These are phyloP conservation scores for Eucalyptus pauciflora DNA, from an alignment of 345 rosid species.

Conservation along the genomic window DNA sequence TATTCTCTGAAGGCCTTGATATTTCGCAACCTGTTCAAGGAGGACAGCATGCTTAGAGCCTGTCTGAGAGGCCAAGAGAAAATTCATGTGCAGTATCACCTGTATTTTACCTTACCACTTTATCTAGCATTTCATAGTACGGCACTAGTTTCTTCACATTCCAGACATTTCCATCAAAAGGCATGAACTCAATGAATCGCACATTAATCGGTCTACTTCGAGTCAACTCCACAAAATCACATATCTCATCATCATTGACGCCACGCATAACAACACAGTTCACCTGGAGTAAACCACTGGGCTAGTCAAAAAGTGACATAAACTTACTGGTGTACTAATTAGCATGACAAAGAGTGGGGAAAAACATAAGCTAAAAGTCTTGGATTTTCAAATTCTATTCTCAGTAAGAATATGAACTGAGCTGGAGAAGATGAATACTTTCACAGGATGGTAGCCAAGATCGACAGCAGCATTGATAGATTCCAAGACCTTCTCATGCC, in stretches of 20 bases:
- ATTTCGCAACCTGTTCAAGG: slow-evolving; percentile 33
- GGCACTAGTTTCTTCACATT: slow-evolving; percentile 80
- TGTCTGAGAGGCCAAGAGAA: not conserved
- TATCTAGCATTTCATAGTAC: slow-evolving; percentile 73
- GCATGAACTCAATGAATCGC: slow-evolving; percentile 99
- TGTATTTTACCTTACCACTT: slow-evolving; percentile 79
- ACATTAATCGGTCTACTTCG: slow-evolving; percentile 69
- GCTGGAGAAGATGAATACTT: slow-evolving; percentile 23
- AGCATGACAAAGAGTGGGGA: not conserved
- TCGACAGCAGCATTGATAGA: slow-evolving; percentile 71
- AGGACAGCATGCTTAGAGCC: not conserved
- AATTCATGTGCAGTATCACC: slow-evolving; percentile 2
- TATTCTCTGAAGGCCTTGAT: slow-evolving; percentile 44
- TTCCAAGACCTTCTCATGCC: slow-evolving; percentile 66
- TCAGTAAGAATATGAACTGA: not conserved
- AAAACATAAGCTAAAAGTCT: not conserved
- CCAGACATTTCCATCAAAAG: slow-evolving; percentile 98
- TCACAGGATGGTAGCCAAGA: slow-evolving; percentile 79
- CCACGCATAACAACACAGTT: slow-evolving; percentile 97
- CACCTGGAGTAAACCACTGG: slow-evolving; percentile 25
- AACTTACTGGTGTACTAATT: not conserved
- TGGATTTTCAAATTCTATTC: not conserved
- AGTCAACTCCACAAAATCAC: slow-evolving; percentile 88
- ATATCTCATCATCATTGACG: slow-evolving; percentile 83
- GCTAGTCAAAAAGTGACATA: not conserved